A percentile compares a stretch with the other conserved stretches of the same genome.
These are phyloP conservation scores for Besnoitia besnoiti DNA, from an alignment of 169 alveolate species.

Conservation along the genomic window DNA sequence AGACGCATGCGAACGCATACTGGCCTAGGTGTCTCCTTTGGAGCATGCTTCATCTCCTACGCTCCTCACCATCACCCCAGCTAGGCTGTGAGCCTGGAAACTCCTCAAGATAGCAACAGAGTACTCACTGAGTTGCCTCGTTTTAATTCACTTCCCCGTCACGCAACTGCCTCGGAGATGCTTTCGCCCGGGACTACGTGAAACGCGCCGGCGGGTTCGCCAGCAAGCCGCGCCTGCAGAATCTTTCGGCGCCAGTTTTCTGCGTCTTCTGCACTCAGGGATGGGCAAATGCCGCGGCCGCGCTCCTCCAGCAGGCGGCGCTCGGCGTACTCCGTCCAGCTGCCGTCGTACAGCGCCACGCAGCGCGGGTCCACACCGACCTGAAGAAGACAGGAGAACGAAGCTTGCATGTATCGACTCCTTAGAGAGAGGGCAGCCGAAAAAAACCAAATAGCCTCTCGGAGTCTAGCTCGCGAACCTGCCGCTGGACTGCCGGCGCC, in stretches of 20 bases:
- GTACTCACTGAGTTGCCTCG: no score
- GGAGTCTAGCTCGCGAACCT: no score
- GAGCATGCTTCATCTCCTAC: no score
- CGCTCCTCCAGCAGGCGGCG: slow-evolving; percentile 44
- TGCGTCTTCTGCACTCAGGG: neutral
- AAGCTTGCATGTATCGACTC: no score
- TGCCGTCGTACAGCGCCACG: slow-evolving; percentile 53
- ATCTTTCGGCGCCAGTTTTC: neutral
- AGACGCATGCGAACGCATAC: neutral
- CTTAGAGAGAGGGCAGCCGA: neutral
- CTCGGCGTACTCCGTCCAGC: slow-evolving; percentile 56
- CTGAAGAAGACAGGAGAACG: neutral
- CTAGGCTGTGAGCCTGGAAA: no score
- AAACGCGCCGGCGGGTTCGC: neutral
- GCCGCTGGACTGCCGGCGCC: no score
- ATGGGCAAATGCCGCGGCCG: slow-evolving; percentile 2
- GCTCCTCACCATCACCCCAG: no score
- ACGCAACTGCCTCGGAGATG: neutral
- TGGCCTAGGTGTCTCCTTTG: no score
- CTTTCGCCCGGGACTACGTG: neutral
- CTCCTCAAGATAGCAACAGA: no score
- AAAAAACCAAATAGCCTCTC: no score
- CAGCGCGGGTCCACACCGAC: neutral
- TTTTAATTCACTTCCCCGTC: no score
- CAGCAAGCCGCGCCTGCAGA: neutral